Base-by-base conservation (phyloP, 805 yeast genomes). In the Kurtzmaniella cleridarum region DNA sequence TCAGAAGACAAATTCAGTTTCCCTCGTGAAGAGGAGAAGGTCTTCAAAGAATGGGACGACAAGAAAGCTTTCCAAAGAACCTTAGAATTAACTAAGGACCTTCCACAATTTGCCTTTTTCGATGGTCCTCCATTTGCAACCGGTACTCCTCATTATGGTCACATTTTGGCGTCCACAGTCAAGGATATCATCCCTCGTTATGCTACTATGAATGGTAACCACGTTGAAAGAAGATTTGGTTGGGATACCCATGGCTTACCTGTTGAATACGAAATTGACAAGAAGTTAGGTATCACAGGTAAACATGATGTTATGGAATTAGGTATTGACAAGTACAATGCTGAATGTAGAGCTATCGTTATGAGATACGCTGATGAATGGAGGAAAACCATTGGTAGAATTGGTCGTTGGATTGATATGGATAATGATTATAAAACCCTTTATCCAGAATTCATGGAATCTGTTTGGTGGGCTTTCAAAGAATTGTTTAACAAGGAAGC, bases 211-310 rank as follows among this genome's bases (percentile, higher is more conserved):
- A 91, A 85, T 53, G 98, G 98, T 15, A 83, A 79, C 64, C 87
- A 84, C 53, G 98, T 93, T 32, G 96, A 87, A 66, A 86, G 99
- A 69, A 79, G 98, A 55, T 93, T 93, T 49, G 99, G 99, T 46
- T 93, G 99, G 99, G 99, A 93, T 67, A 93, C 99, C 41, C 99
- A 93, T 63, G 99, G 99, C 41, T 79, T 93, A 48, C 99, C 99
- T 36, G 88, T 93, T 42, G 99, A 93, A 71, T 96, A 93, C 63
- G 96, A 91, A 65, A 93, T 93, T 54, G 99, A 93, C 85, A 93
- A 95, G 84, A 84, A 86, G 59, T 76, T 93, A 51, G 95, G 95
- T 29, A 88, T 93, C 66, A 81, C 84, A 40, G 84, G 95, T 54
- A 93, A 90, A 64, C 91, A 85, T 39, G 99, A 93, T 59, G 99